These are phyloP conservation scores for Kodamaea plutei DNA, from an alignment of 1,139 yeast genomes.

Conservation along the genomic window DNA sequence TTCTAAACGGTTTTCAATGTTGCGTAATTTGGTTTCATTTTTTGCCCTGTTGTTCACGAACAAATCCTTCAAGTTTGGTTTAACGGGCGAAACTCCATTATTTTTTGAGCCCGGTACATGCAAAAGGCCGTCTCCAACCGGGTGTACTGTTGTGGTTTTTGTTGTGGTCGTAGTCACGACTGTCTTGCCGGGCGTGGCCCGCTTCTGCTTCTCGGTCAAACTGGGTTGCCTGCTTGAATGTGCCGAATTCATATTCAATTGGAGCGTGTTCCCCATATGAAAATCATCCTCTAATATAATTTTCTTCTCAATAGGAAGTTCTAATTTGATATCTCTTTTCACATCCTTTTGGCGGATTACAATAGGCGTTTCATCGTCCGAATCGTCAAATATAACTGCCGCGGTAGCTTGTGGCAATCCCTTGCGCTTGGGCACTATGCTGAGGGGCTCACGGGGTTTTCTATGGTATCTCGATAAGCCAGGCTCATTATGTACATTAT, in stretches of 20 bases:
- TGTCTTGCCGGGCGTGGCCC: neutral
- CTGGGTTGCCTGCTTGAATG: conserved; percentile 2
- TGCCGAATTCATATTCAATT: conserved; percentile 5
- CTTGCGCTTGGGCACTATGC: too few relatives aligned
- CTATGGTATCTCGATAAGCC: too few relatives aligned
- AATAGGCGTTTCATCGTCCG: conserved; percentile 4
- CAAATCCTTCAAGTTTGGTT: conserved; percentile 6
- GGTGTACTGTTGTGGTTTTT: neutral
- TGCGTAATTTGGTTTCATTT: conserved; percentile 8
- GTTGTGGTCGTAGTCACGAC: conserved; percentile 1
- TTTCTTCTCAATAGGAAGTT: conserved; percentile 4
- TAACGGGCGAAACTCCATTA: conserved; percentile 5
- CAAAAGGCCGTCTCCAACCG: neutral
- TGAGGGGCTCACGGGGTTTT: too few relatives aligned
- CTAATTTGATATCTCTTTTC: conserved; percentile 4
- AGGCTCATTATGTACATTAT: too few relatives aligned
- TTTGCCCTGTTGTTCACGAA: conserved; percentile 8
- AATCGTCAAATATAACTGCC: conserved; percentile 4
- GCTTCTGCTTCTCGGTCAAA: conserved; percentile 1
- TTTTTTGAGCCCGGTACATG: neutral
- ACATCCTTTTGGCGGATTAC: conserved; percentile 2
- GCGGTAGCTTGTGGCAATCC: conserved; percentile 3
- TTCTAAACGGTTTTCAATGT: conserved; percentile 8
- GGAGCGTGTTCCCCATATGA: conserved; percentile 5
- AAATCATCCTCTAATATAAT: conserved; percentile 8